Evolutionary conservation across 2,329 filamentous ascomycete species (phyloP).

Genomic region (Ascomycota sp.): DNA sequence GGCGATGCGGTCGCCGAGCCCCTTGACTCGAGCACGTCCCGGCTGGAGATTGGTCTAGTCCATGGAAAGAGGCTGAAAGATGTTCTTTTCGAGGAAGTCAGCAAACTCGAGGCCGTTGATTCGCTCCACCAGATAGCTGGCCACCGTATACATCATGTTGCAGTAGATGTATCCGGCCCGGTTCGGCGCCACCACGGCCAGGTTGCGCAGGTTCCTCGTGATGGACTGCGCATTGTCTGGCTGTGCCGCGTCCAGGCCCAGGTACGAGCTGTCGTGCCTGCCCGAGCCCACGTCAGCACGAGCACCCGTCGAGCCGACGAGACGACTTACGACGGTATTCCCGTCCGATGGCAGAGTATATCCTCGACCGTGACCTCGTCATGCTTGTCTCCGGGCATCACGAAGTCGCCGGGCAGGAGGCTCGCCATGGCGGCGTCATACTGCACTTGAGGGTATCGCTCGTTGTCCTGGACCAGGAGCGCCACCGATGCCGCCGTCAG

Average conservation of each 20-base stretch:
- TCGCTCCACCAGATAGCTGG: constrained; percentile 7
- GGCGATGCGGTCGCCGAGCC: constrained; percentile 5
- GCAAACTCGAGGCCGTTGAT: constrained; percentile 4
- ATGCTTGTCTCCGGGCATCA: constrained; percentile 6
- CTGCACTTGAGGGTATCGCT: constrained; percentile 5
- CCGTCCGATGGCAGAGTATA: constrained; percentile 8
- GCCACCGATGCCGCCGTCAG: constrained; percentile 9
- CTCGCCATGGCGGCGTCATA: constrained; percentile 8
- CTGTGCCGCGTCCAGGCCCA: constrained; percentile 3
- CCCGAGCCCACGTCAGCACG: background rate
- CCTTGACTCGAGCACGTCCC: constrained; percentile 3
- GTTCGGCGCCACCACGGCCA: constrained; percentile 6
- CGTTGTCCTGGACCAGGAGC: constrained; percentile 6
- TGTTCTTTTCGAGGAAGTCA: constrained; percentile 5
- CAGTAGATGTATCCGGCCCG: constrained; percentile 8
- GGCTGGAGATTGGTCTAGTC: constrained; percentile 7
- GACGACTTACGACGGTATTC: constrained; percentile 6
- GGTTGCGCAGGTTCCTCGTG: constrained; percentile 9
- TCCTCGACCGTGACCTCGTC: constrained; percentile 8
- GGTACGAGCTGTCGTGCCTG: constrained; percentile 8
- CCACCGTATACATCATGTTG: constrained; percentile 11
- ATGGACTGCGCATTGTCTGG: constrained; percentile 7
- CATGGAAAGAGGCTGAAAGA: constrained; percentile 1
- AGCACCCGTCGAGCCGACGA: background rate
- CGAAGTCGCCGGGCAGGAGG: constrained; percentile 9